A percentile compares a stretch with the other conserved stretches of the same genome.
Evolutionary conservation across 768 basidiomycete species (phyloP).

Genomic region (Trametes cubensis): DNA sequence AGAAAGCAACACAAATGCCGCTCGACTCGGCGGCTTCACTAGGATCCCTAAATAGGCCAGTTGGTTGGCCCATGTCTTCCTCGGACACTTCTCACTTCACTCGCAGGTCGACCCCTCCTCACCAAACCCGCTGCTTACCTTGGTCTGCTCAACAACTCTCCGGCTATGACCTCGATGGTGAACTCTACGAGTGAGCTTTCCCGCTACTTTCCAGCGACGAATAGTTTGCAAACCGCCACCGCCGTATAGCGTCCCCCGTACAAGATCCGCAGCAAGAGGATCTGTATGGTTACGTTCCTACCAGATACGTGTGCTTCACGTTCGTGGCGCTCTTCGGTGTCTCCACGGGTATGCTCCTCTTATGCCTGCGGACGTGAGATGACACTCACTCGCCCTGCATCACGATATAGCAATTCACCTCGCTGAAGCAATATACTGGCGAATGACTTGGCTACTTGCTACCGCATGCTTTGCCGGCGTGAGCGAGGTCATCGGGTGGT

Average conservation of each 20-base stretch:
- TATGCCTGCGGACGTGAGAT: background rate
- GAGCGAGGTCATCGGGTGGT: constrained; percentile 43
- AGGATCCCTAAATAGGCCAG: background rate
- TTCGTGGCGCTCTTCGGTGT: constrained; percentile 25
- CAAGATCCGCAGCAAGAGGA: background rate
- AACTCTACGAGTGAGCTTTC: constrained; percentile 7
- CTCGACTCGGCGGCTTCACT: constrained; percentile 12
- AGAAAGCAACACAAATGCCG: constrained; percentile 9
- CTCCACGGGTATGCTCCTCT: constrained; percentile 19
- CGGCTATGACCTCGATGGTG: background rate
- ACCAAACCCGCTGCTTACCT: too few species aligned
- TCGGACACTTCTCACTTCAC: constrained; percentile 8
- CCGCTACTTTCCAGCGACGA: background rate
- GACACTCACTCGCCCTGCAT: background rate
- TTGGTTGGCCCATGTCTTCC: background rate
- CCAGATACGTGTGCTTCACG: constrained; percentile 11
- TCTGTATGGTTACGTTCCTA: constrained; percentile 20
- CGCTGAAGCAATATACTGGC: constrained; percentile 34
- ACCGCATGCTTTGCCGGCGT: constrained; percentile 37
- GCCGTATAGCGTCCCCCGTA: background rate
- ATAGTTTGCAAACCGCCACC: background rate
- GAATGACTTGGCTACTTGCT: constrained; percentile 40
- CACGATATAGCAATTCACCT: constrained; percentile 30
- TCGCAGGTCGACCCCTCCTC: constrained; percentile 11
- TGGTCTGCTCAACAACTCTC: background rate